These are phyloP conservation scores for Debaryomyces coudertii DNA, from an alignment of 1,139 yeast species.

Conservation along the genomic window DNA sequence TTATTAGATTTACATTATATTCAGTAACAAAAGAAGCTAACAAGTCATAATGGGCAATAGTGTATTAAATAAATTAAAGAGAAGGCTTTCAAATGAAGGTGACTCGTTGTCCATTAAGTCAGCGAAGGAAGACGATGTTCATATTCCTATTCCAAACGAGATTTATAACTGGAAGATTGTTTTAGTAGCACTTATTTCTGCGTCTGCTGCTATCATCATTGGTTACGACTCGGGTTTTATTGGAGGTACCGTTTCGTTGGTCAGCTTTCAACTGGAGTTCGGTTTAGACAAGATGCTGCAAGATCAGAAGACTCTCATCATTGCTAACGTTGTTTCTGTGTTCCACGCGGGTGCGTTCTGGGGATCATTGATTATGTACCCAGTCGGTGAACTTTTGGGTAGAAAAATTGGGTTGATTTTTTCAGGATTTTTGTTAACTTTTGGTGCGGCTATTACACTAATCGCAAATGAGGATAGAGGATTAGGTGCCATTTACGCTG, in stretches of 20 bases:
- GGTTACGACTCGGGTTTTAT: constrained; percentile 42
- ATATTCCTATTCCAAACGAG: constrained; percentile 24
- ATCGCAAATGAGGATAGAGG: constrained; percentile 25
- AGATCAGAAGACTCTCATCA: constrained; percentile 17
- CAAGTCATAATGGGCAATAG: neutral
- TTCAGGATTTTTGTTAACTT: constrained; percentile 38
- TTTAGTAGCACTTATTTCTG: constrained; percentile 29
- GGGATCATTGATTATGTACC: constrained; percentile 33
- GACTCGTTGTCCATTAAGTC: constrained; percentile 19
- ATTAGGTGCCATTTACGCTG: constrained; percentile 40
- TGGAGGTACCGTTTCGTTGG: constrained; percentile 35
- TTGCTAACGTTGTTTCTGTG: constrained; percentile 37
- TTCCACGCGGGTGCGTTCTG: constrained; percentile 42
- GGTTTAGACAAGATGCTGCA: constrained; percentile 25
- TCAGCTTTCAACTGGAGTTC: constrained; percentile 31
- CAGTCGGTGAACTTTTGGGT: constrained; percentile 32
- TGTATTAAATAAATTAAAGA: constrained; percentile 8
- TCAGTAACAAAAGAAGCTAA: neutral
- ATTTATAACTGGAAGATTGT: constrained; percentile 26
- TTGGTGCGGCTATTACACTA: constrained; percentile 48
- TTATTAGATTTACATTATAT: neutral
- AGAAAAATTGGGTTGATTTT: constrained; percentile 29
- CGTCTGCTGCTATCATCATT: constrained; percentile 36
- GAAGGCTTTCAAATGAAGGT: constrained; percentile 14
- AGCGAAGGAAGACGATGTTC: constrained; percentile 13